phyloP scores from a whole-genome alignment of 164 flowering plant genomes.

The Houttuynia cordata region DNA sequence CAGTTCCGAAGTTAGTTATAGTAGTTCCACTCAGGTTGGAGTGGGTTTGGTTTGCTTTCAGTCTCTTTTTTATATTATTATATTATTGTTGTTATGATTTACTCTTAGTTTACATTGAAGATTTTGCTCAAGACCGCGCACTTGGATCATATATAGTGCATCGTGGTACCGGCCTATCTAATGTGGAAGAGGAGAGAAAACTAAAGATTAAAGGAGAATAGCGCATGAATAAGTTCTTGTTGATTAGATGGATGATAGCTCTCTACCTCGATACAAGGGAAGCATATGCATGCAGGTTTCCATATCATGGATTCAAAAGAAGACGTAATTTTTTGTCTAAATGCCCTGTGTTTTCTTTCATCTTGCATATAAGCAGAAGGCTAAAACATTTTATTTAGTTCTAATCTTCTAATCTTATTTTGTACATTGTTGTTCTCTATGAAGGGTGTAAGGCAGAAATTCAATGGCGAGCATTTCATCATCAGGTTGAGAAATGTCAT shows the following conservation, averaged over 20 bases:
- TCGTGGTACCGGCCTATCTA: slow-evolving; percentile 10
- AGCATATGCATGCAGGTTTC: background rate
- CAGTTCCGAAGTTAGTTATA: too few relatives aligned
- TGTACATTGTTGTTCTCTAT: too few relatives aligned
- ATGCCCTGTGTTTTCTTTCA: too few relatives aligned
- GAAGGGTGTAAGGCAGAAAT: too few relatives aligned
- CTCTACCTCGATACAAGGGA: slow-evolving; percentile 4
- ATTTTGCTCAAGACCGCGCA: slow-evolving; percentile 20
- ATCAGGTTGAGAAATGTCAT: too few relatives aligned
- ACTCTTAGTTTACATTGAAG: background rate
- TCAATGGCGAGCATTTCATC: too few relatives aligned
- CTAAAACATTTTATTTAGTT: too few relatives aligned
- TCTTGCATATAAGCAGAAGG: too few relatives aligned
- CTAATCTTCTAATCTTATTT: too few relatives aligned
- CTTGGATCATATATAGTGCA: slow-evolving; percentile 7
- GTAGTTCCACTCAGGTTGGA: background rate
- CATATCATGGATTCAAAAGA: background rate
- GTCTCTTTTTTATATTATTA: too few relatives aligned
- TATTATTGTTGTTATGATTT: too few relatives aligned
- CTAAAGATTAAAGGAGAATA: background rate
- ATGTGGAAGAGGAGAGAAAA: background rate
- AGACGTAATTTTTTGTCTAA: background rate
- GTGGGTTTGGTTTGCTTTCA: background rate
- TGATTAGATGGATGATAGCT: slow-evolving; percentile 3
- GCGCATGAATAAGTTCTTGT: background rate